Conservation (phyloP, 257 asterid species). For the Solanum gandarillasii region DNA sequence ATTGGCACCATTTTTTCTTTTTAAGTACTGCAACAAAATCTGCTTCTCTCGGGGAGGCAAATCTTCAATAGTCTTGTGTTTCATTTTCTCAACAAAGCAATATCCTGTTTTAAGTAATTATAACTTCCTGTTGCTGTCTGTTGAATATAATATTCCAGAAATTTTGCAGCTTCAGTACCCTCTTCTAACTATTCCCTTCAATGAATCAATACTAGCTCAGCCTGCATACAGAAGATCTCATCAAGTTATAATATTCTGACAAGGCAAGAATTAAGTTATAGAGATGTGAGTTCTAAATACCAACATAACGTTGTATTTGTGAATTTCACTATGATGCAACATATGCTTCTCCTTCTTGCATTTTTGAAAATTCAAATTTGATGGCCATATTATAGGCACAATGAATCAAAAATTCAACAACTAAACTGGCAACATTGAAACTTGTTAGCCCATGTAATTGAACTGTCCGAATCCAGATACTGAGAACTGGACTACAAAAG, state of each 20-base stretch:
- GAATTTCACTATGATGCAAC: not conserved
- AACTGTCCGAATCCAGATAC: not conserved
- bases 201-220: slow-evolving; percentile 18
- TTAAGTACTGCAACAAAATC: slow-evolving; percentile 28
- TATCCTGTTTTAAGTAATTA: slow-evolving; percentile 7
- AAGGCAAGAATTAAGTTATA: not conserved
- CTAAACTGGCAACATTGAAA: not conserved
- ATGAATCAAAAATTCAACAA: not conserved
- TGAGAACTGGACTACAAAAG: not conserved
- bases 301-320: not conserved
- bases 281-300: not conserved
- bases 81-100: slow-evolving; percentile 14
- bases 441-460: not conserved
- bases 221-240: no score
- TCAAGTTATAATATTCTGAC: not conserved
- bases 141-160: slow-evolving; percentile 11
- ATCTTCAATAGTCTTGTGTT: slow-evolving; percentile 21
- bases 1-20: slow-evolving; percentile 8
- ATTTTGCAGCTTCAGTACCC: slow-evolving; percentile 10
- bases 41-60: slow-evolving; percentile 25
- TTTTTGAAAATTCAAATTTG: not conserved
- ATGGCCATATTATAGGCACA: not conserved
- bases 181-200: slow-evolving; percentile 2
- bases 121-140: not conserved
- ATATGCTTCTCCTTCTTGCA: not conserved